A percentile compares a stretch with the other conserved stretches of the same genome.
phyloP scores from a whole-genome alignment of 805 yeast species.

The Starmera dryadoides region DNA sequence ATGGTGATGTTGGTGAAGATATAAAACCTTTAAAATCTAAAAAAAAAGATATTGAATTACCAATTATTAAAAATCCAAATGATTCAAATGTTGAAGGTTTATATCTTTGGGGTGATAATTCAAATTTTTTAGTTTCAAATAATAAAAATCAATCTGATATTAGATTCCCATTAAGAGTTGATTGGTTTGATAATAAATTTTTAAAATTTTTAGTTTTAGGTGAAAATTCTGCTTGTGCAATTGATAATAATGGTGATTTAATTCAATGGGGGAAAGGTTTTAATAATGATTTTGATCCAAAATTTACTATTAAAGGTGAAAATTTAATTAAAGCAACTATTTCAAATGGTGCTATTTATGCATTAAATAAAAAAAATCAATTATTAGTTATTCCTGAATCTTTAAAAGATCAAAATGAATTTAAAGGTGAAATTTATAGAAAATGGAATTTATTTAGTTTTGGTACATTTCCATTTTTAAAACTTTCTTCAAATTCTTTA shows the following conservation, averaged over 20 bases:
- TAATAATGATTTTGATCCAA: conserved; percentile 23
- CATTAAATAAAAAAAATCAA: conserved; percentile 29
- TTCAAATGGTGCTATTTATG: conserved; percentile 50
- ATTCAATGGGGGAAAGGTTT: conserved; percentile 60
- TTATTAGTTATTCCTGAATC: conserved; percentile 27
- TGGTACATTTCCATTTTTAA: not conserved
- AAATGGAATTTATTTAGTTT: conserved; percentile 10
- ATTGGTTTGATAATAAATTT: conserved; percentile 53
- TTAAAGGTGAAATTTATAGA: conserved; percentile 4
- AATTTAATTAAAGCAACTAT: conserved; percentile 35
- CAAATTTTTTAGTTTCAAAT: conserved; percentile 25
- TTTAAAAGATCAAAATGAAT: conserved; percentile 5
- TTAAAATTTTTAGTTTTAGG: conserved; percentile 51
- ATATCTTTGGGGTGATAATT: conserved; percentile 57
- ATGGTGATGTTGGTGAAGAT: conserved; percentile 16
- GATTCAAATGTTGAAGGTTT: conserved; percentile 45
- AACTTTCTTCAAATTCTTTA: not conserved
- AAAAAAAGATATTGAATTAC: conserved; percentile 18
- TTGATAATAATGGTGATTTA: conserved; percentile 63
- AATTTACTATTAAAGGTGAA: conserved; percentile 38
- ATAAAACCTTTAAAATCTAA: conserved; percentile 15
- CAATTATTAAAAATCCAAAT: conserved; percentile 25
- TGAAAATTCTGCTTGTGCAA: conserved; percentile 39
- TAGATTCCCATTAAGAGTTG: conserved; percentile 51
- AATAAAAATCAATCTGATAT: conserved; percentile 24